These are phyloP conservation scores for Fusarium solani-melongenae DNA, from an alignment of 2,329 filamentous ascomycete genomes.

Conservation along the genomic window DNA sequence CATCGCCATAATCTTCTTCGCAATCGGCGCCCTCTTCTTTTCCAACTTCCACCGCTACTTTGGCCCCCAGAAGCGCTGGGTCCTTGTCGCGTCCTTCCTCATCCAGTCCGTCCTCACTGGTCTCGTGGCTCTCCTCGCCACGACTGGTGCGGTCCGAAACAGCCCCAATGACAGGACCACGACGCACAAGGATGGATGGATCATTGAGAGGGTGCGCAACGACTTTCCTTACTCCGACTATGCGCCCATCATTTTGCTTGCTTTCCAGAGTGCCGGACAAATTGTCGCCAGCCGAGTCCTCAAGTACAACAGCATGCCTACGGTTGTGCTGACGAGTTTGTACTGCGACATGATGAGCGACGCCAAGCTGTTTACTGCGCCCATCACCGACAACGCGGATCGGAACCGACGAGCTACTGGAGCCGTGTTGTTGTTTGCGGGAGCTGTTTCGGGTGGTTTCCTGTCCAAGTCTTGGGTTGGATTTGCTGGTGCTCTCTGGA, in stretches of 20 bases:
- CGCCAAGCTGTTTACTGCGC: constrained; percentile 38
- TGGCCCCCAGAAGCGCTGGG: constrained; percentile 43
- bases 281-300: constrained; percentile 42
- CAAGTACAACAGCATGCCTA: constrained; percentile 44
- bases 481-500: constrained; percentile 43
- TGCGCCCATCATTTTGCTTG: constrained; percentile 39
- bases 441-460: constrained; percentile 40
- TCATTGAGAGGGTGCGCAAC: constrained; percentile 36
- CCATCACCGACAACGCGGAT: constrained; percentile 40
- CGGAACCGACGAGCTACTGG: constrained; percentile 35
- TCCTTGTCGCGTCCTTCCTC: constrained; percentile 36
- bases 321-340: constrained; percentile 41
- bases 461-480: constrained; percentile 43
- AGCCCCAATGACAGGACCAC: constrained; percentile 28
- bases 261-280: constrained; percentile 42
- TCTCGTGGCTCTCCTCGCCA: constrained; percentile 40
- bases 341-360: constrained; percentile 46
- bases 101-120: constrained; percentile 38
- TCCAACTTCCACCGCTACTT: constrained; percentile 42
- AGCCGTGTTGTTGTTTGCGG: constrained; percentile 36
- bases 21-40: constrained; percentile 41
- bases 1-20: constrained; percentile 42
- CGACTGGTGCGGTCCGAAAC: constrained; percentile 37
- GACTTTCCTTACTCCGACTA: constrained; percentile 38
- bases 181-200: constrained; percentile 28